Conservation (phyloP, 768 basidiomycete genomes). For the Solioccasus polychromus region DNA sequence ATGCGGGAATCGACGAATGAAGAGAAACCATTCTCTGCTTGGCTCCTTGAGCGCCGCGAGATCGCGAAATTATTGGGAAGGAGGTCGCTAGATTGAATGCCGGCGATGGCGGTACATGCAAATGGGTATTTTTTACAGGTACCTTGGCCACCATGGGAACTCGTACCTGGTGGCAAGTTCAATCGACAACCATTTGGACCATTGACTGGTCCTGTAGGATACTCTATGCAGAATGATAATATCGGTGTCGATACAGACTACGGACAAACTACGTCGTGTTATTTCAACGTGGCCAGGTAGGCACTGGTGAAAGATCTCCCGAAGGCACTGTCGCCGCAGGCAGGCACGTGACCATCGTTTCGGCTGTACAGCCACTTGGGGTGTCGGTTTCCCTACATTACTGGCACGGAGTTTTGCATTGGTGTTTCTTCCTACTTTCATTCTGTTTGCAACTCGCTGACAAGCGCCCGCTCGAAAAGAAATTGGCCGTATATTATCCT, state of each 20-base stretch:
- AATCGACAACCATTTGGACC: not conserved
- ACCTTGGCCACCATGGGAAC: constrained; percentile 2
- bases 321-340: no score
- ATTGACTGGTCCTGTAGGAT: not conserved
- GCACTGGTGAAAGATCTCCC: no score
- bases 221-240: not conserved
- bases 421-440: constrained; percentile 4
- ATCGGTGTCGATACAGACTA: no score
- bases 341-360: constrained; percentile 22
- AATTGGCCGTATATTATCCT: not conserved
- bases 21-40: constrained; percentile 66
- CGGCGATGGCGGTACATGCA: no score
- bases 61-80: constrained; percentile 72
- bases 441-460: constrained; percentile 3
- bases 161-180: not conserved
- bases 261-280: no score
- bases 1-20: constrained; percentile 38
- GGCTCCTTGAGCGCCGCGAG: constrained; percentile 82
- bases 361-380: constrained; percentile 18
- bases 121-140: no score
- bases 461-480: not conserved
- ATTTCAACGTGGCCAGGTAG: not conserved
- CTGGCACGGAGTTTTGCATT: constrained; percentile 6
- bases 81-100: constrained; percentile 59
- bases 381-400: constrained; percentile 19